A percentile compares a stretch with the other conserved stretches of the same genome.
Conservation (phyloP, 257 asterid genomes). For the Verbascum thapsus region DNA sequence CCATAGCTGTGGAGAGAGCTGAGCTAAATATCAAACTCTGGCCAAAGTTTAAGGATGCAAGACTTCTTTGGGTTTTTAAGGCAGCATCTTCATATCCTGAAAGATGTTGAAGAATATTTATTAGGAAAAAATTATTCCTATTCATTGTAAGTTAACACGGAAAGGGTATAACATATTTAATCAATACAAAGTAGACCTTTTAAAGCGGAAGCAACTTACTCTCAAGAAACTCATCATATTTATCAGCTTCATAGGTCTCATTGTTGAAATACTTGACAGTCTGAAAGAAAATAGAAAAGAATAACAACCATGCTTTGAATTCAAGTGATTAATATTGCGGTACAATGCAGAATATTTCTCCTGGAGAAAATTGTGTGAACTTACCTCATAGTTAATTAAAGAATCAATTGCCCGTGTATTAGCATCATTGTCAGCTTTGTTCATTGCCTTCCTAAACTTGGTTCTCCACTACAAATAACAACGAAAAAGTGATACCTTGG, state of each 20-base stretch:
- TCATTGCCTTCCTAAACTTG: constrained; percentile 93
- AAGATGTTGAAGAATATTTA: constrained; percentile 27
- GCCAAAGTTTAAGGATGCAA: constrained; percentile 88
- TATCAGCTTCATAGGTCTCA: constrained; percentile 83
- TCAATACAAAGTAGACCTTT: constrained; percentile 20
- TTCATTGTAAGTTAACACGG: constrained; percentile 11
- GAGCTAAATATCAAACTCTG: constrained; percentile 84
- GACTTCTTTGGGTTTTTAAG: constrained; percentile 86
- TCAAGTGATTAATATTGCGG: constrained; percentile 12
- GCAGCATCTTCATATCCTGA: constrained; percentile 97
- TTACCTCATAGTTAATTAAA: constrained; percentile 91
- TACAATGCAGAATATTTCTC: too few species aligned
- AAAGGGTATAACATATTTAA: constrained; percentile 10
- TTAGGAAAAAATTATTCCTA: background rate
- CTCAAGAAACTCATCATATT: constrained; percentile 78
- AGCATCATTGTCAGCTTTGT: constrained; percentile 98
- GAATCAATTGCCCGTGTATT: constrained; percentile 89
- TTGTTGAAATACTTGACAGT: constrained; percentile 97
- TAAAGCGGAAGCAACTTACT: constrained; percentile 59
- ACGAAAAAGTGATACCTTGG: constrained; percentile 24
- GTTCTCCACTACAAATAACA: constrained; percentile 86
- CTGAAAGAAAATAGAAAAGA: constrained; percentile 49
- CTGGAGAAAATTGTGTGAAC: constrained; percentile 30
- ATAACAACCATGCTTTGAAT: constrained; percentile 12
- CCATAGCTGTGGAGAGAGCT: constrained; percentile 94